A percentile compares a stretch with the other conserved stretches of the same genome.
phyloP scores from a whole-genome alignment of 257 asterid species.

The Penstemon davidsonii region DNA sequence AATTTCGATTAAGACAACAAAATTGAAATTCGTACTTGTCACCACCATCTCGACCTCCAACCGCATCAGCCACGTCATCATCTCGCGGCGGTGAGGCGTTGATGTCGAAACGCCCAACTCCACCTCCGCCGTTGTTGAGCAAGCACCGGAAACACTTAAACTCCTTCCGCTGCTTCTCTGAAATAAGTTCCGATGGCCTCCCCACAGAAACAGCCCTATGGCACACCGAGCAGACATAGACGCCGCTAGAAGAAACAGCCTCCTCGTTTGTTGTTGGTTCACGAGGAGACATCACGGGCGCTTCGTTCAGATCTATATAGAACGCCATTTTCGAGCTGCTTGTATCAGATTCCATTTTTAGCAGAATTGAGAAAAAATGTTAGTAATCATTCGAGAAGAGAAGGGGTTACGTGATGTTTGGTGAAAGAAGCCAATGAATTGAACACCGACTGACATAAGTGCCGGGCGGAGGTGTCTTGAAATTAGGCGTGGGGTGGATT shows the following conservation, averaged over 20 bases:
- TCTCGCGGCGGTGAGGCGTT: conserved; percentile 75
- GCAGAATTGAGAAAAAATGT: conserved; percentile 8
- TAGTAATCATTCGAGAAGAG: conserved; percentile 3
- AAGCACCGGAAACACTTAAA: conserved; percentile 72
- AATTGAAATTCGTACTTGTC: conserved; percentile 51
- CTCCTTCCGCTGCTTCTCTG: conserved; percentile 42
- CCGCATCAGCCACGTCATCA: conserved; percentile 38
- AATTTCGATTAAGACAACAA: conserved; percentile 1
- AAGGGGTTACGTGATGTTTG: conserved; percentile 20
- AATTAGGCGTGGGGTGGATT: conserved; percentile 17
- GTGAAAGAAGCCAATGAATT: conserved; percentile 18
- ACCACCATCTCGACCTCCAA: conserved; percentile 38
- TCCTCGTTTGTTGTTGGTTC: conserved; percentile 37
- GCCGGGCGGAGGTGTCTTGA: conserved; percentile 34
- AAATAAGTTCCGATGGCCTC: conserved; percentile 29
- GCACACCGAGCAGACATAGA: conserved; percentile 49
- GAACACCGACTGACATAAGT: conserved; percentile 25
- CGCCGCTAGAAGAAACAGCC: conserved; percentile 21
- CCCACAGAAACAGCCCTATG: conserved; percentile 46
- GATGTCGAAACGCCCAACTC: conserved; percentile 58
- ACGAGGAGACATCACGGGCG: conserved; percentile 69
- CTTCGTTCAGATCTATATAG: conserved; percentile 69
- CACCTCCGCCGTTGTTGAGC: conserved; percentile 33
- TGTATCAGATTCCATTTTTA: conserved; percentile 32
- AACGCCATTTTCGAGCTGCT: conserved; percentile 48